phyloP scores from a whole-genome alignment of 768 basidiomycete species.

The Leucocoprinus sp. region DNA sequence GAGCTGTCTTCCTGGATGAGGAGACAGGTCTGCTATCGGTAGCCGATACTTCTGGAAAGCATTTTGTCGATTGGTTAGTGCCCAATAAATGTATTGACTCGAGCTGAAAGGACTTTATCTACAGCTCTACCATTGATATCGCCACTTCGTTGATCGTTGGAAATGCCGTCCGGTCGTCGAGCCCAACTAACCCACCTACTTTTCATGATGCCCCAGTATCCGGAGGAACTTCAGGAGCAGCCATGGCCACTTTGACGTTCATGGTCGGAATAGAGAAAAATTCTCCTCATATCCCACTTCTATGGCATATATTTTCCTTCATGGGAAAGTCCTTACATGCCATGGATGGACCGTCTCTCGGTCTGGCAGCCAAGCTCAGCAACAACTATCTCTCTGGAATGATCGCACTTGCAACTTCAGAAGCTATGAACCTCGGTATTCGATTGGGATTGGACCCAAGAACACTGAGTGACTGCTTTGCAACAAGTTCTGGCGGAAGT shows the following conservation, averaged over 20 bases:
- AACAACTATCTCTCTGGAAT: constrained; percentile 36
- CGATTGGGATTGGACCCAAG: constrained; percentile 33
- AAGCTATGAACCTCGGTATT: constrained; percentile 39
- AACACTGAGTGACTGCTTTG: constrained; percentile 28
- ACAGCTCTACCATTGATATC: constrained; percentile 36
- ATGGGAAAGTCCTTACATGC: constrained; percentile 31
- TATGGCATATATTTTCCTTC: constrained; percentile 23
- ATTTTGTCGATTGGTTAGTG: constrained; percentile 34
- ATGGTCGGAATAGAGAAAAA: constrained; percentile 30
- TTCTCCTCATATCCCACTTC: constrained; percentile 24
- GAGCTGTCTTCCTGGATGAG: constrained; percentile 27
- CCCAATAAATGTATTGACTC: neutral
- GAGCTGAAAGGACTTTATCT: neutral
- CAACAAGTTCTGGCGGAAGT: constrained; percentile 32
- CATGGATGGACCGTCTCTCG: constrained; percentile 31
- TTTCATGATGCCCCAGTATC: constrained; percentile 38
- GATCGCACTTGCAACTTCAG: constrained; percentile 33
- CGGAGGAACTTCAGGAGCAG: constrained; percentile 32
- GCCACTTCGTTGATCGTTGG: constrained; percentile 27
- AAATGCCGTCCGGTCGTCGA: constrained; percentile 19
- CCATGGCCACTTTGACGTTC: constrained; percentile 29
- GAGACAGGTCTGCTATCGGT: constrained; percentile 28
- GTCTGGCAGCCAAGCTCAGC: constrained; percentile 35
- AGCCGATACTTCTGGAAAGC: constrained; percentile 25
- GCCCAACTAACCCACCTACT: constrained; percentile 13